phyloP scores from a whole-genome alignment of 306 rosid species.

The Datisca glomerata region DNA sequence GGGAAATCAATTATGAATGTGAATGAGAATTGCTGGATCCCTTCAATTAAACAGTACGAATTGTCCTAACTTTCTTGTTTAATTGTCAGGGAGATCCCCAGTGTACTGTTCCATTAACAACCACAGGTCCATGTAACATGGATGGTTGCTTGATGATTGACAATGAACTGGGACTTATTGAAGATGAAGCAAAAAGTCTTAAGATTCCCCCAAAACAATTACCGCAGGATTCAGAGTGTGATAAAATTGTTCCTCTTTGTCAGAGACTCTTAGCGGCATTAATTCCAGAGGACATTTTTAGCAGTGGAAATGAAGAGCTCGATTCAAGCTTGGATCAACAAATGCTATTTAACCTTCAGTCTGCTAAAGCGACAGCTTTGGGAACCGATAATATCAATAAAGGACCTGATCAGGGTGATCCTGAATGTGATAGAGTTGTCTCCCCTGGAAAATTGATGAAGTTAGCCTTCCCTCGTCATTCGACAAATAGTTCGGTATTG shows the following conservation, averaged over 20 bases:
- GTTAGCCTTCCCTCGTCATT: conserved; percentile 32
- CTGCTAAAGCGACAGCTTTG: too few species aligned
- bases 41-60: too few species aligned
- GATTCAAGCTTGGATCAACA: conserved; percentile 35
- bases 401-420: too few species aligned
- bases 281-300: conserved; percentile 74
- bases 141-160: conserved; percentile 29
- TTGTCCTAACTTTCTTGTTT: too few species aligned
- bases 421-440: too few species aligned
- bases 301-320: conserved; percentile 46
- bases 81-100: conserved; percentile 53
- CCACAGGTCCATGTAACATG: conserved; percentile 33
- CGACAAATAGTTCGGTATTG: conserved; percentile 46
- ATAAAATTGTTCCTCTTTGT: conserved; percentile 54
- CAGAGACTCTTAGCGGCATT: conserved; percentile 84
- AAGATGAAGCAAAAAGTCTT: conserved; percentile 22
- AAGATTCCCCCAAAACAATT: conserved; percentile 33
- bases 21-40: too few species aligned
- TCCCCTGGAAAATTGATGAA: too few species aligned
- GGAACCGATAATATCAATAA: too few species aligned
- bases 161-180: conserved; percentile 38
- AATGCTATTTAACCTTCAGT: conserved; percentile 33
- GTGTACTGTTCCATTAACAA: conserved; percentile 21
- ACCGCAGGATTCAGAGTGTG: conserved; percentile 36
- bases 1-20: too few species aligned